Conservation (phyloP, 352 stramenopile species). For the Globisporangium radiosum region DNA sequence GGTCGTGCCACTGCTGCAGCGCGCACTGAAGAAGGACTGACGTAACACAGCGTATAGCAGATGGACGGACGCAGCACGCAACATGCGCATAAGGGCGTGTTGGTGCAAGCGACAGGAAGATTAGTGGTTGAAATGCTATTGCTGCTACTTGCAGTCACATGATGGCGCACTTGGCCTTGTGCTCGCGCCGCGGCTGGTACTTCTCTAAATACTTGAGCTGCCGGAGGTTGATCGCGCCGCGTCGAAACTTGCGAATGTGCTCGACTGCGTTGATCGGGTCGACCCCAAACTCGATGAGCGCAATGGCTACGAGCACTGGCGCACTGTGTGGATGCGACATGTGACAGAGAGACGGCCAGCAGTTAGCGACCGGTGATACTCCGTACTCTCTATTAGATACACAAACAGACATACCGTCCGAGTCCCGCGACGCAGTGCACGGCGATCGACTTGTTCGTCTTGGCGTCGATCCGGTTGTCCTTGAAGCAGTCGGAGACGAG, state of each 20-base stretch:
- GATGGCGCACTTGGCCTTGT: constrained; percentile 79
- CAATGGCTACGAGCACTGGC: constrained; percentile 96
- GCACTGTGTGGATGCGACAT: constrained; percentile 33
- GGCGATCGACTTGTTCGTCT: constrained; percentile 87
- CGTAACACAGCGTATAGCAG: too few relatives aligned
- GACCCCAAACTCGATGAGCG: constrained; percentile 95
- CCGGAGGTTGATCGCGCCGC: constrained; percentile 96
- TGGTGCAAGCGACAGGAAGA: too few relatives aligned
- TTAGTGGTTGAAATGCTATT: too few relatives aligned
- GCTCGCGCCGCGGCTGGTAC: constrained; percentile 80
- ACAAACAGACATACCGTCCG: constrained; percentile 60
- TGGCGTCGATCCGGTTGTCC: constrained; percentile 61
- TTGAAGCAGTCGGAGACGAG: constrained; percentile 94
- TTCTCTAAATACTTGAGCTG: constrained; percentile 97
- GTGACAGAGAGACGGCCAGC: constrained; percentile 4
- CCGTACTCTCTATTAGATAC: not conserved
- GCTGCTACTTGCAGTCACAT: constrained; percentile 41
- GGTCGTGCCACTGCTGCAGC: constrained; percentile 61
- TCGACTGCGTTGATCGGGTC: constrained; percentile 96
- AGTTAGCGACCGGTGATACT: not conserved
- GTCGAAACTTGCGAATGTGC: constrained; percentile 92
- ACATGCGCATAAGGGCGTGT: too few relatives aligned
- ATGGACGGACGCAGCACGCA: too few relatives aligned
- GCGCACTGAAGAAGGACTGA: constrained; percentile 18
- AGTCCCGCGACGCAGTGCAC: constrained; percentile 98